phyloP scores from a whole-genome alignment of 2,329 filamentous ascomycete genomes.

The Hypoxylon rubiginosum region DNA sequence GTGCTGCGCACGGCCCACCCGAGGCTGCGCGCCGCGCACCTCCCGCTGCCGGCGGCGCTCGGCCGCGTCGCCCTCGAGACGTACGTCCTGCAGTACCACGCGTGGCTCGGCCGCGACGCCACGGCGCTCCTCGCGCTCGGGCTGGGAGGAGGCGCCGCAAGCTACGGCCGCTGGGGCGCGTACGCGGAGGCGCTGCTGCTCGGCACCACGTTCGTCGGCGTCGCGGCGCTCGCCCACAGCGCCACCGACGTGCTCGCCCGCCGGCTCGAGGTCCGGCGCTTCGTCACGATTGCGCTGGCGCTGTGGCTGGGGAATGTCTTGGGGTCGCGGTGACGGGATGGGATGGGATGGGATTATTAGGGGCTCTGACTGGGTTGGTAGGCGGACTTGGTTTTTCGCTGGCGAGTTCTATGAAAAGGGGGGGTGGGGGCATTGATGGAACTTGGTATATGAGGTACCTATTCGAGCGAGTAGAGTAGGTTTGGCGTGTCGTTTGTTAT shows the following conservation, averaged over 20 bases:
- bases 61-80: constrained; percentile 71
- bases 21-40: constrained; percentile 59
- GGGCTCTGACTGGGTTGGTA: background rate
- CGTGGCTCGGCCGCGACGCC: constrained; percentile 72
- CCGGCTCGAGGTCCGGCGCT: constrained; percentile 33
- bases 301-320: constrained; percentile 47
- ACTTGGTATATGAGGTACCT: background rate
- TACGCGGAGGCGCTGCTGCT: constrained; percentile 48
- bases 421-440: background rate
- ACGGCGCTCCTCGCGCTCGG: constrained; percentile 60
- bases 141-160: constrained; percentile 18
- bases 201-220: constrained; percentile 44
- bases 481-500: background rate
- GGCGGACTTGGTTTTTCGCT: background rate
- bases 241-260: constrained; percentile 43
- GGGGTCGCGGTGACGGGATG: constrained; percentile 33
- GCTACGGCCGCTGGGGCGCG: constrained; percentile 35
- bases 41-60: constrained; percentile 64
- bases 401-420: background rate
- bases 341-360: too few relatives aligned
- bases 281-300: constrained; percentile 37
- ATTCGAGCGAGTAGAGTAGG: background rate
- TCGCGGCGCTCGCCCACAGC: constrained; percentile 43
- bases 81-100: constrained; percentile 71
- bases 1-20: constrained; percentile 64